Percentiles rank a stretch among this genome's conserved stretches.
These are phyloP conservation scores for Biscutella laevigata DNA, from an alignment of 441 rosid genomes.

Conservation along the genomic window DNA sequence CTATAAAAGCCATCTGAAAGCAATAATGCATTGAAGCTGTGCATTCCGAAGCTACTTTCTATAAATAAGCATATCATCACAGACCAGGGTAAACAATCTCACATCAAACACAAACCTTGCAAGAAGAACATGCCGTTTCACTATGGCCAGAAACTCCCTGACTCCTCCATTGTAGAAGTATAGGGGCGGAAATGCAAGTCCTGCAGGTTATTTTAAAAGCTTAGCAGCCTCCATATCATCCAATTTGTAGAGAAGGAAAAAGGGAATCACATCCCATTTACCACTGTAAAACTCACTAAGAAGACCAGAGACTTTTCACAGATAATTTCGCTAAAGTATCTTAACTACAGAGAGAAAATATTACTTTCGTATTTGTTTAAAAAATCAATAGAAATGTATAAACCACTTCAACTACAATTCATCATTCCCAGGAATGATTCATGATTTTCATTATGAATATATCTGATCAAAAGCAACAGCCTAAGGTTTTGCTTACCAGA, in stretches of 20 bases:
- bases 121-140: conserved; percentile 79
- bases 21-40: not conserved
- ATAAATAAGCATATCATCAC: conserved; percentile 6
- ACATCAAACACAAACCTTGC: conserved; percentile 51
- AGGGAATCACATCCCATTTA: not conserved
- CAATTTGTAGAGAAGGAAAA: not conserved
- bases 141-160: conserved; percentile 73
- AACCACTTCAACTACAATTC: not conserved
- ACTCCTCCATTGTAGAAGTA: conserved; percentile 96
- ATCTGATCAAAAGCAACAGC: not conserved
- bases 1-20: not conserved
- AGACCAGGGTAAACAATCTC: not conserved
- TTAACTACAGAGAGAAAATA: not conserved
- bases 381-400: not conserved
- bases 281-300: conserved; percentile 1
- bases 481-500: conserved; percentile 47
- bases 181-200: conserved; percentile 89
- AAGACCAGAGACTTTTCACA: not conserved
- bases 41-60: conserved; percentile 1
- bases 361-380: not conserved
- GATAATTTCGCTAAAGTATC: not conserved
- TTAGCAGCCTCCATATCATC: not conserved
- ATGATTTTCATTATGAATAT: not conserved
- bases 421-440: not conserved
- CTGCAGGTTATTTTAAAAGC: conserved; percentile 35